Evolutionary conservation across 106 monocot genomes (phyloP), one percentile per base, ranked within the genome.

Genomic region (Platanthera guangdongensis): DNA sequence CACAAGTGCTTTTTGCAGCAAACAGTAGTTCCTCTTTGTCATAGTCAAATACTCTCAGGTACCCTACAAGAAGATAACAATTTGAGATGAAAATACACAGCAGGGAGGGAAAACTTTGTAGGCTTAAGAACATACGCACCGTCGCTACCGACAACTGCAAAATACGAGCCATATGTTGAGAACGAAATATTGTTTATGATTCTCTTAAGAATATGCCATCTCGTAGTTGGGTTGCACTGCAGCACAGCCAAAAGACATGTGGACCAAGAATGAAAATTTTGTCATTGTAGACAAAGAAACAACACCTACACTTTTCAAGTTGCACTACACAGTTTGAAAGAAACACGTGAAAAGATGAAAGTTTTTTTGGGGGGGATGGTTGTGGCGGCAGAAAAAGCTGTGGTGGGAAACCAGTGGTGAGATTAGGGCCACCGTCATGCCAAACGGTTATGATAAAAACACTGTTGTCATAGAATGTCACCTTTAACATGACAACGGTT

Each of bases 1-100:
- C 97, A 88, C 94, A 99, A 72, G 94, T 94, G 70, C 97, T 94
- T 92, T 88, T 99, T 25, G 91, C 94, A 76, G 94, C 97, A 84
- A 78, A 92, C 76, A 86, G 72, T 73, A 99, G 72, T 74, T 94
- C 94, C 75, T 92, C 91, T 77, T 92, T 99, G 45, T 67, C 73
- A 49, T 83, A 99, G 51, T 99, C 91, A 82, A 94, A 99, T 52
- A 99, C 94, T 90, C 97, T 94, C 72, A 99, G 77, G 76, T 92
- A 94, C 74, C 97, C 97, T 99, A 75, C 8, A 85, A 73, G 45
- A 5, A 59, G 21, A 13, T 74, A n/a, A 7, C 51, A 5, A 22
- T 72, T 16, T 22, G 9, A 50, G 51, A 72, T 21, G 74, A 71
- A 62, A 12, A 51, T 72, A 28, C 3, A 48, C 47, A 3, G 2